phyloP scores from a whole-genome alignment of 345 rosid species.

The Linum usitatissimum region DNA sequence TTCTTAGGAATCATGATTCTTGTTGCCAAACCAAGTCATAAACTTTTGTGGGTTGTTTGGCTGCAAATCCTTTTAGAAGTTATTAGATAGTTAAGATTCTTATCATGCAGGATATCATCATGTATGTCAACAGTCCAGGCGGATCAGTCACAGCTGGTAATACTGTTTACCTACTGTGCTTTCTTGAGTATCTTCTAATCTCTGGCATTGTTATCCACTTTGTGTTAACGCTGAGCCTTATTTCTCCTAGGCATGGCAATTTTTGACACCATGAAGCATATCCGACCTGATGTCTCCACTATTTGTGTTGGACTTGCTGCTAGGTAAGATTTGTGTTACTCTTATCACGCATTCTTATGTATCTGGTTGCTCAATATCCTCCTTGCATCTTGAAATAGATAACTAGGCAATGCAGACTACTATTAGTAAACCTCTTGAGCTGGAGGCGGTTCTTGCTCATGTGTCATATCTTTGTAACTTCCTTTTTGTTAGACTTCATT shows the following conservation, averaged over 20 bases:
- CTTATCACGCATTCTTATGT: not conserved
- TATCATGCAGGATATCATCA: conserved; percentile 68
- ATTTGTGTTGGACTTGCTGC: conserved; percentile 98
- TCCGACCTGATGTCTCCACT: conserved; percentile 90
- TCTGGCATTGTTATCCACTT: not conserved
- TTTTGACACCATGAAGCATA: conserved; percentile 92
- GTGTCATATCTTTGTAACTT: no score
- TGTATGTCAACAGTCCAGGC: conserved; percentile 97
- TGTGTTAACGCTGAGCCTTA: not conserved
- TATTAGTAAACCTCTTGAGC: no score
- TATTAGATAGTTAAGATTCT: not conserved
- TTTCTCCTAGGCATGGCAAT: conserved; percentile 69
- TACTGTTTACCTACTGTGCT: conserved; percentile 3
- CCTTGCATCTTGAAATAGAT: not conserved
- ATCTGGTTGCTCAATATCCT: no score
- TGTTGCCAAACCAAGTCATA: no score
- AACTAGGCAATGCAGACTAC: no score
- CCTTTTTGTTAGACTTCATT: no score
- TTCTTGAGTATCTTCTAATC: no score
- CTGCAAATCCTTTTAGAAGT: not conserved
- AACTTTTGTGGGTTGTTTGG: not conserved
- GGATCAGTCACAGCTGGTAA: conserved; percentile 99
- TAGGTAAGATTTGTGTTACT: conserved; percentile 35
- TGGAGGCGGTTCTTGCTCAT: no score
- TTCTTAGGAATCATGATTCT: no score